These are phyloP conservation scores for Aspergillus funiculosus DNA, from an alignment of 495 filamentous ascomycete genomes.

Conservation along the genomic window DNA sequence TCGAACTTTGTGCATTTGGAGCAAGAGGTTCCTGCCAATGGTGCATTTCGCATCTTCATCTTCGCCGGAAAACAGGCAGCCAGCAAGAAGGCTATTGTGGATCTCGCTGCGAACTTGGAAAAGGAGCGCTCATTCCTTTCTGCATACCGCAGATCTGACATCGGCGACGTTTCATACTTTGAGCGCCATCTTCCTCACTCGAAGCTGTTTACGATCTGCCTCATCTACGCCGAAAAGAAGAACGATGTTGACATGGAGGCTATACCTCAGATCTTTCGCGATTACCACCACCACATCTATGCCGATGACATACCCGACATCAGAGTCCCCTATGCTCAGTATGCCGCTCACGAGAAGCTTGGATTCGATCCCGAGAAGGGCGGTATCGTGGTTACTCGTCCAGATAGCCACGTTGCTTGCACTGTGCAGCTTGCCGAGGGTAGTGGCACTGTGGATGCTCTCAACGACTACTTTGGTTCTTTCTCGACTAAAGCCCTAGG, in stretches of 20 bases:
- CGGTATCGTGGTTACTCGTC: conserved; percentile 73
- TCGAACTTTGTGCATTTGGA: conserved; percentile 82
- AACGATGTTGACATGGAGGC: conserved; percentile 58
- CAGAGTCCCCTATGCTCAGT: conserved; percentile 59
- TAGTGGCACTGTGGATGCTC: conserved; percentile 68
- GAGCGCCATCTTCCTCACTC: conserved; percentile 80
- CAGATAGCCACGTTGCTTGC: conserved; percentile 80
- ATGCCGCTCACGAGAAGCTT: conserved; percentile 80
- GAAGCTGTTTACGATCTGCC: conserved; percentile 69
- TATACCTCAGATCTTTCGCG: conserved; percentile 60
- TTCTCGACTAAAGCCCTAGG: conserved; percentile 49
- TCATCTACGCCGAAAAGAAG: conserved; percentile 61
- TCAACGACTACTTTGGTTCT: conserved; percentile 74
- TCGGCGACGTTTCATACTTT: conserved; percentile 63
- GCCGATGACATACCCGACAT: conserved; percentile 77
- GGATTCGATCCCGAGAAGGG: conserved; percentile 68
- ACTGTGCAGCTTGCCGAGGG: conserved; percentile 69
- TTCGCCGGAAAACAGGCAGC: conserved; percentile 65
- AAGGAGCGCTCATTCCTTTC: conserved; percentile 65
- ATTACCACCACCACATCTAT: conserved; percentile 80
- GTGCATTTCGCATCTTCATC: conserved; percentile 78
- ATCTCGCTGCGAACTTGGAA: conserved; percentile 59
- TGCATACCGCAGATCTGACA: conserved; percentile 55
- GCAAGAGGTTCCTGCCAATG: conserved; percentile 82
- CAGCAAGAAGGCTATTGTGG: conserved; percentile 56